Percentiles rank a stretch among this genome's conserved stretches.
phyloP scores from a whole-genome alignment of 2,329 filamentous ascomycete genomes.

The Sporothrix brunneoviolacea region DNA sequence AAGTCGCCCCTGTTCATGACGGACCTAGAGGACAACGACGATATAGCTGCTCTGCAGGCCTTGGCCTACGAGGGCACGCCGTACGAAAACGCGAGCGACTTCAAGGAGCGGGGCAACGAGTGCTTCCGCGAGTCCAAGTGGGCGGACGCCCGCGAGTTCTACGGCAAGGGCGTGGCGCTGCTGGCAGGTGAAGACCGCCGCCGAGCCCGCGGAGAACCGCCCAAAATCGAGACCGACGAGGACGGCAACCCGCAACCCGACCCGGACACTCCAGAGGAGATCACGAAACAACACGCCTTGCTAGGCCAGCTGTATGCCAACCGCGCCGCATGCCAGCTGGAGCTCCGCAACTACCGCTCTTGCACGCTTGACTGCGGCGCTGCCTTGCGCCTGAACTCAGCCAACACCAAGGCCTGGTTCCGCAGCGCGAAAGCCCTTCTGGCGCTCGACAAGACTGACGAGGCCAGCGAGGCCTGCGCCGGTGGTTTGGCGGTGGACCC shows the following conservation, averaged over 20 bases:
- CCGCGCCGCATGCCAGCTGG: conserved; percentile 81
- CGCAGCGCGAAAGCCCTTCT: conserved; percentile 73
- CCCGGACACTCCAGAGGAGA: conserved; percentile 52
- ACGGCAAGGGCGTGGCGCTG: conserved; percentile 75
- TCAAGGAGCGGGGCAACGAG: conserved; percentile 91
- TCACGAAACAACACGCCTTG: conserved; percentile 52
- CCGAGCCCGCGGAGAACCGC: conserved; percentile 33
- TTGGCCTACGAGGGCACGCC: conserved; percentile 89
- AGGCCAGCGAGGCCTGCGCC: conserved; percentile 73
- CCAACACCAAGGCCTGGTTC: conserved; percentile 87
- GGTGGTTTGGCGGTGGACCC: conserved; percentile 68
- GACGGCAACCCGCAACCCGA: conserved; percentile 20
- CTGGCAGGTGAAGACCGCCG: conserved; percentile 58
- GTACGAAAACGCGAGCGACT: conserved; percentile 72
- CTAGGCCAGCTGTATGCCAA: conserved; percentile 79
- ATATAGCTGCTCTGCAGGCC: conserved; percentile 80
- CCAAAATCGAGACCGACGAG: conserved; percentile 9
- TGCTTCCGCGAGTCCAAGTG: conserved; percentile 67
- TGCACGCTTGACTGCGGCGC: conserved; percentile 79
- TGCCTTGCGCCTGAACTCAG: conserved; percentile 69
- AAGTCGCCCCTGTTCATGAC: conserved; percentile 90
- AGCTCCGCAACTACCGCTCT: conserved; percentile 80
- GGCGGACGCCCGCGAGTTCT: conserved; percentile 84
- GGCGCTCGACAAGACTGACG: conserved; percentile 67
- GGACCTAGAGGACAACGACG: conserved; percentile 75